A percentile compares a stretch with the other conserved stretches of the same genome.
Evolutionary conservation across 1,139 yeast genomes (phyloP).

Genomic region (Blastobotrys aristatus): DNA sequence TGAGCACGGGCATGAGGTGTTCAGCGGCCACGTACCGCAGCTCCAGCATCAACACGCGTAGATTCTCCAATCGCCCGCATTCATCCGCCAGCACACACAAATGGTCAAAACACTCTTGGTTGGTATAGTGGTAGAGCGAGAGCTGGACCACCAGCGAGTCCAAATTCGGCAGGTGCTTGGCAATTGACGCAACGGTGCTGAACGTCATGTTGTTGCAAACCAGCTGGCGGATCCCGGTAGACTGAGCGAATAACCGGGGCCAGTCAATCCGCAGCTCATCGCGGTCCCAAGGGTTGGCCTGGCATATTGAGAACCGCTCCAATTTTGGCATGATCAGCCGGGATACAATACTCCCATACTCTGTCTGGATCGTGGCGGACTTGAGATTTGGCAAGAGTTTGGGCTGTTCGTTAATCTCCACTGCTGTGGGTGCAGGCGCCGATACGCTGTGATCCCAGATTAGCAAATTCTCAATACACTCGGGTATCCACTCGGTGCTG

Average conservation of each 20-base stretch:
- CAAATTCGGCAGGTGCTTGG: neutral
- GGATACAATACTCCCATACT: neutral
- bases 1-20: neutral
- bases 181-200: neutral
- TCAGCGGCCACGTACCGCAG: neutral
- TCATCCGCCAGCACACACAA: neutral
- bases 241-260: neutral
- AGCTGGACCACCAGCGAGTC: neutral
- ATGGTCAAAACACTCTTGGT: slow-evolving; percentile 1
- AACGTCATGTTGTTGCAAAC: slow-evolving; percentile 7
- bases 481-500: slow-evolving; percentile 4
- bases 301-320: slow-evolving; percentile 1
- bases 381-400: slow-evolving; percentile 3
- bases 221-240: neutral
- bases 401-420: neutral
- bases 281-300: slow-evolving; percentile 2
- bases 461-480: neutral
- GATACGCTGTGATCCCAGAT: slow-evolving; percentile 4
- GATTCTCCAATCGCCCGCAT: neutral
- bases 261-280: neutral
- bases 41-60: slow-evolving; percentile 5
- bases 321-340: neutral
- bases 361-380: neutral
- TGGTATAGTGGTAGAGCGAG: neutral
- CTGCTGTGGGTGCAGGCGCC: neutral